phyloP scores from a whole-genome alignment of 768 basidiomycete genomes.

The Suillus bovinus region DNA sequence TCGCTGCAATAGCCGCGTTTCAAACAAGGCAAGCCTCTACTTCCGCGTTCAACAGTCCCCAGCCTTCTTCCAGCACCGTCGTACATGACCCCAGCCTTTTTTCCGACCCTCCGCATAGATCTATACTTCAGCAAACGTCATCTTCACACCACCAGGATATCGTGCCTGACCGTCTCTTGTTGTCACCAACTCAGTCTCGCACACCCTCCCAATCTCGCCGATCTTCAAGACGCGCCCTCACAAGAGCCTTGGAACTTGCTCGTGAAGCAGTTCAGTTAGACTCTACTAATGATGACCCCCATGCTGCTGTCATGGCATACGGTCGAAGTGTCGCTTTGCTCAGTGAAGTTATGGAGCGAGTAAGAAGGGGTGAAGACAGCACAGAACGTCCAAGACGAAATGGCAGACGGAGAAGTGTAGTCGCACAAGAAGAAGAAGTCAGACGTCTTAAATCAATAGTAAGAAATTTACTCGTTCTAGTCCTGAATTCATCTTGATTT shows the following conservation, averaged over 20 bases:
- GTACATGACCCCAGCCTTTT: slow-evolving; percentile 47
- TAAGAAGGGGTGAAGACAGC: slow-evolving; percentile 81
- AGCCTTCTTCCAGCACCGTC: slow-evolving; percentile 19
- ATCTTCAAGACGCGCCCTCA: slow-evolving; percentile 84
- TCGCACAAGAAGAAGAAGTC: slow-evolving; percentile 92
- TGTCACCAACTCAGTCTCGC: slow-evolving; percentile 46
- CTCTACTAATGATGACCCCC: slow-evolving; percentile 83
- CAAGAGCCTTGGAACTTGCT: slow-evolving; percentile 82
- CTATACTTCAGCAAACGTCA: slow-evolving; percentile 40
- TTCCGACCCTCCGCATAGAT: slow-evolving; percentile 59
- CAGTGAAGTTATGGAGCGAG: slow-evolving; percentile 91
- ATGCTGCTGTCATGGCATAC: slow-evolving; percentile 88
- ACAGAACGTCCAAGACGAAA: slow-evolving; percentile 62
- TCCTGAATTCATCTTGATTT: slow-evolving; percentile 1
- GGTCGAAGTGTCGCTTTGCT: slow-evolving; percentile 83
- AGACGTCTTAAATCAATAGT: slow-evolving; percentile 85
- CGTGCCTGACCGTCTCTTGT: slow-evolving; percentile 42
- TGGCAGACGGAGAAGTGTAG: slow-evolving; percentile 71
- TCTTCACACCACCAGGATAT: slow-evolving; percentile 38
- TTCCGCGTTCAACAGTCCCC: slow-evolving; percentile 30
- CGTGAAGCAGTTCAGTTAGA: slow-evolving; percentile 89
- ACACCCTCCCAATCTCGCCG: slow-evolving; percentile 48
- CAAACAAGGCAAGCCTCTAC: slow-evolving; percentile 44
- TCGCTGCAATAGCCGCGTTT: slow-evolving; percentile 62
- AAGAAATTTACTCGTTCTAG: slow-evolving; percentile 33